Conservation (phyloP, 352 stramenopile genomes). For the Globisporangium canariense region DNA sequence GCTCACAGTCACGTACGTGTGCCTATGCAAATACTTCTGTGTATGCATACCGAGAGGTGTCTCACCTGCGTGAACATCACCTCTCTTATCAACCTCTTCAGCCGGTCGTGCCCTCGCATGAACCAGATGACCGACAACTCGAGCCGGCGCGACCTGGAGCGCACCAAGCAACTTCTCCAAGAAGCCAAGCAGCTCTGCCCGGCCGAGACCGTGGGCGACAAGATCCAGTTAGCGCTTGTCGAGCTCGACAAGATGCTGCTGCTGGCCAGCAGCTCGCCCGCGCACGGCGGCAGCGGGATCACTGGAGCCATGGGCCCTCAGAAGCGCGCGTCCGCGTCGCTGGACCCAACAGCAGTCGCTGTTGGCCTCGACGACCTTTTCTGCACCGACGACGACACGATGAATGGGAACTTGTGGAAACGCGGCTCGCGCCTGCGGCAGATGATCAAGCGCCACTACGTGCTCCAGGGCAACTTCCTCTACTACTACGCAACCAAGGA, state of each 20-base stretch:
- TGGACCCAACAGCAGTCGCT: constrained; percentile 16
- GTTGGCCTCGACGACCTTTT: constrained; percentile 23
- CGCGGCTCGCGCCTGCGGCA: constrained; percentile 73
- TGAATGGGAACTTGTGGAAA: constrained; percentile 74
- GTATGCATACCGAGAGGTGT: background rate
- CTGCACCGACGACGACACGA: constrained; percentile 30
- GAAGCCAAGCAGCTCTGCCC: constrained; percentile 47
- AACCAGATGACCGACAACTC: constrained; percentile 22
- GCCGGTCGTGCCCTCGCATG: constrained; percentile 28
- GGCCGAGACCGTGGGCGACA: constrained; percentile 33
- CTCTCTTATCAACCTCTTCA: constrained; percentile 6
- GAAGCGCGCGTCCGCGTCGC: background rate
- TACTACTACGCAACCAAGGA: constrained; percentile 82
- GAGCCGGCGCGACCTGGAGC: constrained; percentile 51
- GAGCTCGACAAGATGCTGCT: constrained; percentile 48
- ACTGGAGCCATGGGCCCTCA: background rate
- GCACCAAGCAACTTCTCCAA: constrained; percentile 42
- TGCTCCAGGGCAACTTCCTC: constrained; percentile 85
- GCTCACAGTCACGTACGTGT: constrained; percentile 47
- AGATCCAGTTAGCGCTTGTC: constrained; percentile 42
- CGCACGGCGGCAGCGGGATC: background rate
- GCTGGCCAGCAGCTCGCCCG: background rate
- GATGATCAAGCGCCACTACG: constrained; percentile 86
- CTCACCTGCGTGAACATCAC: background rate
- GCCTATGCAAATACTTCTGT: background rate